These are phyloP conservation scores for Euphorbia corollata DNA, from an alignment of 441 rosid genomes.

Conservation along the genomic window DNA sequence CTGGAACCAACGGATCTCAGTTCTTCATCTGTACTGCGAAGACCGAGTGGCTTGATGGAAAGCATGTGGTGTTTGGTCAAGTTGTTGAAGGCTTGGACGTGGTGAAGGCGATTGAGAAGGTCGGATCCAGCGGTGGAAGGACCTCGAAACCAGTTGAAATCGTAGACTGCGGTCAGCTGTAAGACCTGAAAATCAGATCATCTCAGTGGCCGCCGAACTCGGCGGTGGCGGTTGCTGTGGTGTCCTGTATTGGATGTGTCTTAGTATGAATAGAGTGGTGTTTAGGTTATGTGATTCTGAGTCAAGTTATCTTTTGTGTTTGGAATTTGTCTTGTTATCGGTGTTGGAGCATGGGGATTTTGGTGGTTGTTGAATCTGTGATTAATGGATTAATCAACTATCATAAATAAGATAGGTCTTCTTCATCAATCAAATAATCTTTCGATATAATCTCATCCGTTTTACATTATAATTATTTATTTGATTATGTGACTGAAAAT, in stretches of 20 bases:
- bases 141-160: constrained; percentile 46
- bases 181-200: background rate
- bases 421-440: background rate
- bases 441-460: too few species aligned
- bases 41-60: constrained; percentile 75
- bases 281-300: too few species aligned
- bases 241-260: background rate
- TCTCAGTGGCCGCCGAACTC: background rate
- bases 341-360: background rate
- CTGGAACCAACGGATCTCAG: constrained; percentile 67
- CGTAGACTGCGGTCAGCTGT: constrained; percentile 76
- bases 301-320: background rate
- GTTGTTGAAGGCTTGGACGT: constrained; percentile 66
- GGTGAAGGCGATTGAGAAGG: constrained; percentile 49
- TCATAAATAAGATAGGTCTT: constrained; percentile 24
- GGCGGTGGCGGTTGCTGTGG: background rate
- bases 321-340: background rate
- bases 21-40: constrained; percentile 62
- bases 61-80: constrained; percentile 82
- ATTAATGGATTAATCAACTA: constrained; percentile 9
- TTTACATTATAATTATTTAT: too few species aligned
- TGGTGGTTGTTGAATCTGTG: constrained; percentile 13
- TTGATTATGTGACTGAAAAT: too few species aligned
- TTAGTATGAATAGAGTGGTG: constrained; percentile 2
- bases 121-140: constrained; percentile 48